Base-by-base conservation (phyloP, 768 basidiomycete species). In the Rhodotorula sphaerocarpa region DNA sequence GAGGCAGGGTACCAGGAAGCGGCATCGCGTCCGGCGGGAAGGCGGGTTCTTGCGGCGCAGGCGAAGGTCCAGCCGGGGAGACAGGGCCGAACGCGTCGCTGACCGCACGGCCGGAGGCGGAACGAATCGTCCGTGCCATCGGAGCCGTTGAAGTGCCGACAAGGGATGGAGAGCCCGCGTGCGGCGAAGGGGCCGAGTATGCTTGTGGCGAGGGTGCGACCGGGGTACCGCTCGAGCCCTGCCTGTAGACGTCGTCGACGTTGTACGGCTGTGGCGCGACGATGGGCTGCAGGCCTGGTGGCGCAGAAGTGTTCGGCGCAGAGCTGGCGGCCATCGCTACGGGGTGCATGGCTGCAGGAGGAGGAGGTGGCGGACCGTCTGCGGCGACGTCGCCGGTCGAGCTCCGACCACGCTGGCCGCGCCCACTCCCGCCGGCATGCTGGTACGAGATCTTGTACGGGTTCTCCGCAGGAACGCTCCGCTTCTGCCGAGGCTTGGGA, bases 381-480 rank as follows among this genome's bases (percentile, higher is more conserved):
- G 50, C 15, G 0, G 50, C 50, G 10, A 34, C 33, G 11, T 34
- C 36, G 18, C n/a, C 52, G 27, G 42, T 36, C 23, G 39, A 46
- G 27, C 10, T 28, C 11, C 50, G 34, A 4, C 53, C 56, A 21
- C 52, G 42, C 43, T 23, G 27, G 5, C 57, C 45, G 1, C 62
- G 15, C 20, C 56, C 28, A 6, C 23, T 36, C 5, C 63, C 54
- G 31, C 57, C 53, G 5, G 47, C 27, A n/a, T 39, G 41, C 9
- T 57, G 53, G 30, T 64, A 64, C 42, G 55, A 47, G 5, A 58
- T 16, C 31, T 46, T 42, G 53, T 64, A 64, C 27, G 63, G 63
- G 44, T 64, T 64, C 34, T 58, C 63, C 30, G 23, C 47, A 25
- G 20, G 1, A 25, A 23, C 3, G 3, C 21, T 5, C 28, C 16